Evolutionary conservation across 2,329 filamentous ascomycete species (phyloP).

Genomic region (Alternaria brassicae): DNA sequence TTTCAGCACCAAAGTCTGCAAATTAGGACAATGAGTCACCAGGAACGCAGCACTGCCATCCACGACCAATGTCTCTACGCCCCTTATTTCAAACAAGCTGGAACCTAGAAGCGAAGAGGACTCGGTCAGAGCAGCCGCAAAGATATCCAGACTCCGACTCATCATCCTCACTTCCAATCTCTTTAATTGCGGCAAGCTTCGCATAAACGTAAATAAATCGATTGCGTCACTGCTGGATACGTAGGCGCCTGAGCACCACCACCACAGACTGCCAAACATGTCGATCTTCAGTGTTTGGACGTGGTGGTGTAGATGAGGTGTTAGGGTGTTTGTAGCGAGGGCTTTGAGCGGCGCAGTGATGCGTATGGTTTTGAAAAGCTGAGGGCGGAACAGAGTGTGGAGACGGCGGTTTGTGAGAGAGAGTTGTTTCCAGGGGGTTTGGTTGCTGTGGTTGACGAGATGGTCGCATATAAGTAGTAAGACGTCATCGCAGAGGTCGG

Average conservation of each 20-base stretch:
- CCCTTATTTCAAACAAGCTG: neutral
- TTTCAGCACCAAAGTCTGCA: constrained; percentile 2
- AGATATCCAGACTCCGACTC: constrained; percentile 27
- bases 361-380: constrained; percentile 21
- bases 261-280: constrained; percentile 29
- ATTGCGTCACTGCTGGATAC: constrained; percentile 21
- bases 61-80: neutral
- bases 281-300: constrained; percentile 21
- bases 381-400: constrained; percentile 12
- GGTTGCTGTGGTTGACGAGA: constrained; percentile 3
- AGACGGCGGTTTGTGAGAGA: constrained; percentile 20
- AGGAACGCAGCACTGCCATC: neutral
- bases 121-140: constrained; percentile 15
- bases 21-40: neutral
- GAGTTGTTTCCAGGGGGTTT: constrained; percentile 16
- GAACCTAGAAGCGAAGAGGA: neutral
- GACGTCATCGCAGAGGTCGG: constrained; percentile 26
- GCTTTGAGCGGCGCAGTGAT: constrained; percentile 24
- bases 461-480: constrained; percentile 23
- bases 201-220: constrained; percentile 19
- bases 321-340: constrained; percentile 7
- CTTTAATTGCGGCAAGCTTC: constrained; percentile 9
- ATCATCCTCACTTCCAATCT: constrained; percentile 27
- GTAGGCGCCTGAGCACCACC: constrained; percentile 27
- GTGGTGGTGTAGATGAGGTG: constrained; percentile 7